Evolutionary conservation across 2,329 filamentous ascomycete species (phyloP), one percentile per base, ranked within the genome.

Genomic region (Monilinia polystroma): DNA sequence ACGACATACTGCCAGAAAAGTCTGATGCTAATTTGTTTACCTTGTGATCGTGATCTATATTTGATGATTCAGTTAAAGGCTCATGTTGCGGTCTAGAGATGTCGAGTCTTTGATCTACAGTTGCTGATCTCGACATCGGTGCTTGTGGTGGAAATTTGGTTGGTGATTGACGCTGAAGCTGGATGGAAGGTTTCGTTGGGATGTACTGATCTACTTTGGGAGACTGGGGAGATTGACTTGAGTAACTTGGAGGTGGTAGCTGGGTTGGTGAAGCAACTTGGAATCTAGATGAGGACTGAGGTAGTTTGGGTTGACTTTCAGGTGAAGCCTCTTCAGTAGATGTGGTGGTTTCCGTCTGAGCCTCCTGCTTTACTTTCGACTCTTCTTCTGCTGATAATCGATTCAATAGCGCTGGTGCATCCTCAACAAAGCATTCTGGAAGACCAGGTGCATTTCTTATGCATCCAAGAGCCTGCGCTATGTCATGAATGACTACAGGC

Each of bases 401-500:
- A 12, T 45, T 49, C n/a, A 62, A 35, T 20, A 51, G 45, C 41
- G 58, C 45, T 51, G 58, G 45, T 3, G 58, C 58, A n/a, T 62
- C 45, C 32, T 62, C 58, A 3, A 51, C 47, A 14, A 51, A 62
- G 16, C 16, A 38, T 18, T 62, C 58, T 26, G 58, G 45, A 20
- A 62, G 58, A 20, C 58, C 32, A 41, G 58, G n/a, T 38, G 58
- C 58, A 26, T 62, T 62, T 23, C 58, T 45, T 23, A 62, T 62
- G 45, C 58, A 62, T 26, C 58, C 58, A 12, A 62, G 58, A 38
- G 45, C 47, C 29, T 62, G 58, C 23, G 58, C 58, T 38, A 62
- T 38, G 23, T 62, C 58, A 62, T 62, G 58, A 14, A 62, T 62
- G 32, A 62, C 58, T 12, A 62, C 58, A 20, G 45, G 58, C 16